phyloP scores from a whole-genome alignment of 2,329 filamentous ascomycete genomes.

The Thelonectria discophora region DNA sequence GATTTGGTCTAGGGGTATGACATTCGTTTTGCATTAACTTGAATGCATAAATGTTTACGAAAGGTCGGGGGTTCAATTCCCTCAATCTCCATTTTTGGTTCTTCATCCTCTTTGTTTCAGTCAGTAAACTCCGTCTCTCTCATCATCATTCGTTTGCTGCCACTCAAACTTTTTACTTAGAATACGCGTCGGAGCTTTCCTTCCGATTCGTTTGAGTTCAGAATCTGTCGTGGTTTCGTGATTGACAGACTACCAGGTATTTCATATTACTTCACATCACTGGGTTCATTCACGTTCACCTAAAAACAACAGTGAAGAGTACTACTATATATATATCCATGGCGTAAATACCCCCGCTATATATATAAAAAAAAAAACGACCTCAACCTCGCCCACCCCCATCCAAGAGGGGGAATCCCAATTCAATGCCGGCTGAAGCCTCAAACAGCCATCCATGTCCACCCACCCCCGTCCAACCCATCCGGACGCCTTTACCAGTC shows the following conservation, averaged over 20 bases:
- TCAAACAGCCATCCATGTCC: neutral
- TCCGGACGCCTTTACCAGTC: slow-evolving; percentile 37
- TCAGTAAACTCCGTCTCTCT: neutral
- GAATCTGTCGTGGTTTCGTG: too few species aligned
- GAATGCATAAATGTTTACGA: slow-evolving; percentile 10
- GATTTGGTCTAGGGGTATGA: slow-evolving; percentile 24
- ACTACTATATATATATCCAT: slow-evolving; percentile 2
- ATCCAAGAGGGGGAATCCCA: slow-evolving; percentile 11
- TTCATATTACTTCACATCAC: neutral
- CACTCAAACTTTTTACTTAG: too few species aligned
- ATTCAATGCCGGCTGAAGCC: slow-evolving; percentile 11
- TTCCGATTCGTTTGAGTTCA: too few species aligned
- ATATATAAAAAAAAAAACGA: slow-evolving; percentile 11
- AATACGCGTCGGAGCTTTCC: too few species aligned
- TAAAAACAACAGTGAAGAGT: neutral
- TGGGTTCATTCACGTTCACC: neutral
- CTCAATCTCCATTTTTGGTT: slow-evolving; percentile 12
- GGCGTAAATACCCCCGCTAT: neutral
- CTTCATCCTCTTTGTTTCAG: neutral
- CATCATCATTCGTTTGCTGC: neutral
- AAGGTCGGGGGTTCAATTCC: slow-evolving; percentile 24
- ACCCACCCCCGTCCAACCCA: slow-evolving; percentile 10
- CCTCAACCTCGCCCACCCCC: slow-evolving; percentile 12
- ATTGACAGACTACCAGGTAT: too few species aligned
- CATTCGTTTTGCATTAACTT: slow-evolving; percentile 17